phyloP scores from a whole-genome alignment of 2,329 filamentous ascomycete species.

The Monosporascus cannonballus region DNA sequence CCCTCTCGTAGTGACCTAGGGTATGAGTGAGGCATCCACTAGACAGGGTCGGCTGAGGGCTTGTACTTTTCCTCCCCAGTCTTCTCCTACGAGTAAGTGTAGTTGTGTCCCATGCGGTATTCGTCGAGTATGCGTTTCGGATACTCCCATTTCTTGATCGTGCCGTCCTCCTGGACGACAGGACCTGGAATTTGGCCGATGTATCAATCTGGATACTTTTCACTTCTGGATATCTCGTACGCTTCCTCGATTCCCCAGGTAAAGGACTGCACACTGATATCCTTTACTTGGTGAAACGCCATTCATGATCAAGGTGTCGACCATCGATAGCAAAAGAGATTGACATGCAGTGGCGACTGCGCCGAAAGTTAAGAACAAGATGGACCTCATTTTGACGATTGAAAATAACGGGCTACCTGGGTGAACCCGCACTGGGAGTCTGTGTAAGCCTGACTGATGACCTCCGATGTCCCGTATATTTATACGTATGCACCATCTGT shows the following conservation, averaged over 20 bases:
- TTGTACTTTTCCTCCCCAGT: slow-evolving; percentile 43
- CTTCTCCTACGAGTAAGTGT: slow-evolving; percentile 42
- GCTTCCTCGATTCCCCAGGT: slow-evolving; percentile 41
- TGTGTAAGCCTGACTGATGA: too few relatives aligned
- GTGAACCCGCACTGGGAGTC: too few relatives aligned
- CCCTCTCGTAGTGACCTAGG: slow-evolving; percentile 30
- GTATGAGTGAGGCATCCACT: slow-evolving; percentile 39
- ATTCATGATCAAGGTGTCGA: not conserved
- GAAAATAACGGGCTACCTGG: not conserved
- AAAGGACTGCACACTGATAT: slow-evolving; percentile 23
- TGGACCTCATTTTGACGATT: not conserved
- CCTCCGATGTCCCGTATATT: too few relatives aligned
- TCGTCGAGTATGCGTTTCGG: slow-evolving; percentile 45
- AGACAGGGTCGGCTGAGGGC: slow-evolving; percentile 38
- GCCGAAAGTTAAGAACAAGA: not conserved
- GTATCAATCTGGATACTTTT: slow-evolving; percentile 37
- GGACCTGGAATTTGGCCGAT: slow-evolving; percentile 37
- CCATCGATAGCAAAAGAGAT: not conserved
- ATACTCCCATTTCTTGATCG: slow-evolving; percentile 38
- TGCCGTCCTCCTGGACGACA: slow-evolving; percentile 41
- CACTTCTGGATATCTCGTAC: slow-evolving; percentile 35
- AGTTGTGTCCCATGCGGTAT: slow-evolving; percentile 46
- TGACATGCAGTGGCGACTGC: not conserved
- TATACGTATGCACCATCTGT: too few relatives aligned
- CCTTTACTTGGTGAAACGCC: not conserved